phyloP scores from a whole-genome alignment of 495 filamentous ascomycete species.

The Lentithecium fluviatile region DNA sequence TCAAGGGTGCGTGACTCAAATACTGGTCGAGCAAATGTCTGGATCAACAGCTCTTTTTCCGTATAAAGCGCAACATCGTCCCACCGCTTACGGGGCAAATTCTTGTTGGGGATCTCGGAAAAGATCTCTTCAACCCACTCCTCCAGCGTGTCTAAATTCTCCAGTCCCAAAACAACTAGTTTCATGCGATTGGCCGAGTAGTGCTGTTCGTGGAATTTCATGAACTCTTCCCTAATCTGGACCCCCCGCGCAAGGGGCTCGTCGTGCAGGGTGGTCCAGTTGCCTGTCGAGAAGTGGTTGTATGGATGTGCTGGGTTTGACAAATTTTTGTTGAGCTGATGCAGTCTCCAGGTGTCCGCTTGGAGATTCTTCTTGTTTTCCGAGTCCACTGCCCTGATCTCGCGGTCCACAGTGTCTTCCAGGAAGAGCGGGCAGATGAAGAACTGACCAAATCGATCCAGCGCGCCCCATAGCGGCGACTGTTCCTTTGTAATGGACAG shows the following conservation, averaged over 20 bases:
- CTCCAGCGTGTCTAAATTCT: conserved; percentile 85
- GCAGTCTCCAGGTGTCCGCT: conserved; percentile 87
- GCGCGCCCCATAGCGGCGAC: conserved; percentile 80
- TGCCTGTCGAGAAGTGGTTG: conserved; percentile 93
- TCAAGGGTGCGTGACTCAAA: conserved; percentile 87
- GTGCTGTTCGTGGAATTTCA: conserved; percentile 83
- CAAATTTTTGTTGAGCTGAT: conserved; percentile 87
- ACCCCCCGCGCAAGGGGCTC: conserved; percentile 77
- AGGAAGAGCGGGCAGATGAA: conserved; percentile 92
- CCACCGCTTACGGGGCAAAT: conserved; percentile 80
- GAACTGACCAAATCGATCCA: conserved; percentile 97
- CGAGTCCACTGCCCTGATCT: conserved; percentile 90
- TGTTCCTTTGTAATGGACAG: conserved; percentile 31
- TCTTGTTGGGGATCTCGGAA: conserved; percentile 77
- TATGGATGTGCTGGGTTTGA: conserved; percentile 92
- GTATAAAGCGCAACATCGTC: conserved; percentile 68
- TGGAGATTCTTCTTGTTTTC: conserved; percentile 99
- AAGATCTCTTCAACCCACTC: conserved; percentile 87
- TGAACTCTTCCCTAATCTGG: conserved; percentile 89
- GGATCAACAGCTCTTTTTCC: conserved; percentile 66
- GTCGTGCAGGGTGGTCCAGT: conserved; percentile 83
- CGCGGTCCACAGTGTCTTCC: conserved; percentile 83
- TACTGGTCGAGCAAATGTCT: conserved; percentile 92
- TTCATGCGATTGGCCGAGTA: conserved; percentile 98
- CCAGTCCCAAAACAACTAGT: conserved; percentile 83